Conservation (phyloP, 2,329 filamentous ascomycete genomes). For the Fusarium caatingaense region DNA sequence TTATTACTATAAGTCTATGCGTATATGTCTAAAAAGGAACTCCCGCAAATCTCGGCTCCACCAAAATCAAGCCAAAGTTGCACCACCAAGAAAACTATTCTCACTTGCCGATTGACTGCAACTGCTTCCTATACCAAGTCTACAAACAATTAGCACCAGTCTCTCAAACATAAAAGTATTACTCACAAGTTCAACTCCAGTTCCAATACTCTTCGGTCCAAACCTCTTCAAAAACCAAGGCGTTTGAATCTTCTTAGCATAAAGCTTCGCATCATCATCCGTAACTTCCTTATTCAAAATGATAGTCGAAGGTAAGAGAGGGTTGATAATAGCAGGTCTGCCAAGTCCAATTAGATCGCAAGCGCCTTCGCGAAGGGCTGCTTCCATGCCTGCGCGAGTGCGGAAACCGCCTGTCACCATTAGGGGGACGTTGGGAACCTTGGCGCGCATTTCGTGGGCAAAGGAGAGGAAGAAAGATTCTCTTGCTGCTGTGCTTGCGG, state of each 20-base stretch:
- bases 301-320: conserved; percentile 49
- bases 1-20: not conserved
- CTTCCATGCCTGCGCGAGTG: conserved; percentile 57
- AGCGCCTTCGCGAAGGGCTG: conserved; percentile 51
- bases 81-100: not conserved
- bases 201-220: conserved; percentile 29
- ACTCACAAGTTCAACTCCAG: conserved; percentile 39
- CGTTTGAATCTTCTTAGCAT: conserved; percentile 10
- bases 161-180: accelerated
- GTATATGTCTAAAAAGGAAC: not conserved
- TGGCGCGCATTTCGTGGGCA: conserved; percentile 61
- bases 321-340: conserved; percentile 54
- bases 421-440: conserved; percentile 58
- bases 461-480: conserved; percentile 79
- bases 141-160: not conserved
- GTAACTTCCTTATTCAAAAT: conserved; percentile 33
- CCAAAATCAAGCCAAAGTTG: not conserved
- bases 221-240: conserved; percentile 36
- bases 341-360: conserved; percentile 58
- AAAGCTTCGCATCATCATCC: conserved; percentile 27
- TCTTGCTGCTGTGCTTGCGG: conserved; percentile 60
- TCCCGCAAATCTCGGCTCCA: not conserved
- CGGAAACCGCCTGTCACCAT: conserved; percentile 74
- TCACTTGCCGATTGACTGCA: conserved; percentile 24
- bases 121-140: conserved; percentile 33